These are phyloP conservation scores for Yamadazyma oceani DNA, from an alignment of 1,139 yeast species.

Conservation along the genomic window DNA sequence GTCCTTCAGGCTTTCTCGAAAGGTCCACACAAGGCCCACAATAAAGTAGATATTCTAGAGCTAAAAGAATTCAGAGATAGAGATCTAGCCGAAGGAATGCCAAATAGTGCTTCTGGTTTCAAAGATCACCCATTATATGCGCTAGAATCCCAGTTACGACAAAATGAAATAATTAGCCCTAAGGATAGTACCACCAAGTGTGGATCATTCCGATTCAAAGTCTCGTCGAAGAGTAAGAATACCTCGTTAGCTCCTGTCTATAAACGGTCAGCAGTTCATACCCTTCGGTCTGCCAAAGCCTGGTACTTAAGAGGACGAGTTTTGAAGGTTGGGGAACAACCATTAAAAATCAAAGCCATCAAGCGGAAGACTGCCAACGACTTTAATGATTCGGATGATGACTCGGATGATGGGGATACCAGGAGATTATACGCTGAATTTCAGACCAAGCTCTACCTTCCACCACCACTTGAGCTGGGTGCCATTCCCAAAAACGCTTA, in stretches of 20 bases:
- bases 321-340: conserved; percentile 67
- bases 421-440: conserved; percentile 66
- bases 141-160: conserved; percentile 68
- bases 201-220: conserved; percentile 60
- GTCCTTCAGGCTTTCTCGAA: conserved; percentile 30
- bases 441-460: conserved; percentile 70
- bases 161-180: conserved; percentile 71
- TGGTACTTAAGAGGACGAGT: conserved; percentile 87
- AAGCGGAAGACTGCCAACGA: conserved; percentile 11
- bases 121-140: conserved; percentile 88
- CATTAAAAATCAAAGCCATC: conserved; percentile 46
- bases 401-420: conserved; percentile 50
- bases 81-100: conserved; percentile 81
- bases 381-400: conserved; percentile 34
- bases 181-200: conserved; percentile 56
- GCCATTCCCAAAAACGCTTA: conserved; percentile 69
- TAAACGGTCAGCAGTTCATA: conserved; percentile 62
- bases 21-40: conserved; percentile 30
- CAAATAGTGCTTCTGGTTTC: conserved; percentile 78
- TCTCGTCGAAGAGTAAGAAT: conserved; percentile 26
- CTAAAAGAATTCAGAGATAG: conserved; percentile 66
- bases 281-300: conserved; percentile 69
- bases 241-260: conserved; percentile 55
- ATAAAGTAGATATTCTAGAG: conserved; percentile 64
- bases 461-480: conserved; percentile 68